These are phyloP conservation scores for Acorus calamus DNA, from an alignment of 106 monocot species.

Conservation along the genomic window DNA sequence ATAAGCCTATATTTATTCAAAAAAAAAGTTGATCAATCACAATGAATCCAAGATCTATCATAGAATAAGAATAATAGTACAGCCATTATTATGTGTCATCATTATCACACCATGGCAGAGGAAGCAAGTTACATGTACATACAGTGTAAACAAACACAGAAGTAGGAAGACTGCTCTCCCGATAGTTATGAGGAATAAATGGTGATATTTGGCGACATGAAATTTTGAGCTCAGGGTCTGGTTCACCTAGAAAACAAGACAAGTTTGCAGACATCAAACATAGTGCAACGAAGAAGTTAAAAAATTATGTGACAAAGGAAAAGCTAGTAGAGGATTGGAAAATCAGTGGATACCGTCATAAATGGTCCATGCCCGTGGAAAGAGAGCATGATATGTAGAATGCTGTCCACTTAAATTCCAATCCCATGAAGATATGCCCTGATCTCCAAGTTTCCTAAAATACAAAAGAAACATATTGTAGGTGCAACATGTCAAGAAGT, in stretches of 20 bases:
- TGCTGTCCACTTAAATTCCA: conserved; percentile 96
- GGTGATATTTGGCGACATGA: conserved; percentile 99
- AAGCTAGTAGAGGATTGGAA: not conserved
- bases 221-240: conserved; percentile 97
- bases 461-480: not conserved
- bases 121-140: conserved; percentile 11
- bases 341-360: conserved; percentile 53
- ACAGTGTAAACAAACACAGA: conserved; percentile 97
- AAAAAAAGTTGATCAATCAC: no score
- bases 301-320: not conserved
- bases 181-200: conserved; percentile 96
- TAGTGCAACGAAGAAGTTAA: not conserved
- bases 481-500: no score
- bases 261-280: not conserved
- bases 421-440: conserved; percentile 94
- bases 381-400: conserved; percentile 98
- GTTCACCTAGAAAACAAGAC: conserved; percentile 55
- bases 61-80: no score
- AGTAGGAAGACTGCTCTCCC: conserved; percentile 92
- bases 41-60: no score
- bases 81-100: no score
- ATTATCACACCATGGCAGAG: not conserved
- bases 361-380: conserved; percentile 97
- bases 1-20: no score
- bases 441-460: conserved; percentile 56